phyloP scores from a whole-genome alignment of 169 alveolate species.

The Plasmodium yoelii region DNA sequence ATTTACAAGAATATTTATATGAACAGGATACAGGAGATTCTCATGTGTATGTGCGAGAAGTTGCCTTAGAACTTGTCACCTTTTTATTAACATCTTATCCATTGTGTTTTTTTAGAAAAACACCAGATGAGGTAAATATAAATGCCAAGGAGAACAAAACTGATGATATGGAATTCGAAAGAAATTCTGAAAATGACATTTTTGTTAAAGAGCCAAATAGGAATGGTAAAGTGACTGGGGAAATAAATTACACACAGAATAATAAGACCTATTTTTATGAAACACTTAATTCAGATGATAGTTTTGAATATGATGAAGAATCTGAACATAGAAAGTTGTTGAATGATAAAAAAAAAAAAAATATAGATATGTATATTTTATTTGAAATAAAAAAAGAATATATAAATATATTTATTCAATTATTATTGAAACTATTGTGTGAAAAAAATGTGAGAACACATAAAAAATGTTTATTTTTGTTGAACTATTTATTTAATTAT shows the following conservation, averaged over 20 bases:
- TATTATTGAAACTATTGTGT: constrained; percentile 55
- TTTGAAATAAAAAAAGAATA: constrained; percentile 54
- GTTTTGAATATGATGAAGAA: background rate
- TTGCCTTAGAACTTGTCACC: constrained; percentile 44
- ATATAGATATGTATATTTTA: constrained; percentile 25
- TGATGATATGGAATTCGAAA: background rate
- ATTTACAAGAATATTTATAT: constrained; percentile 69
- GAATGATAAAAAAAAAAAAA: background rate
- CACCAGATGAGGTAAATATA: background rate
- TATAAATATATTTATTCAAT: constrained; percentile 43
- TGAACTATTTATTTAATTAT: constrained; percentile 68
- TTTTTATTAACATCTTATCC: constrained; percentile 63
- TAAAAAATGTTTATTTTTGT: constrained; percentile 47
- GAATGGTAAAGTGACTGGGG: background rate
- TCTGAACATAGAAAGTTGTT: background rate
- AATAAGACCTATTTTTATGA: constrained; percentile 38
- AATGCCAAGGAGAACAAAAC: background rate
- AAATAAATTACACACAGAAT: background rate
- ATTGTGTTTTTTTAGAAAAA: constrained; percentile 40
- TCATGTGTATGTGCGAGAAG: constrained; percentile 62
- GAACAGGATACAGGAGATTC: constrained; percentile 74
- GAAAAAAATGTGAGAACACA: constrained; percentile 72
- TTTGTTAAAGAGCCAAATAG: background rate
- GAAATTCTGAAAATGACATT: background rate
- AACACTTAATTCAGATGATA: constrained; percentile 8